Percentiles rank a stretch among this genome's conserved stretches.
These are phyloP conservation scores for Citrus sinensis DNA, from an alignment of 345 rosid species.

Conservation along the genomic window DVS_A1.0 CM039163.1:2957001-2957500, in stretches of 20 bases:
- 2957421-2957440: background rate
- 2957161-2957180: background rate
- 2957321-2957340: background rate
- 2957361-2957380: slow-evolving; percentile 48
- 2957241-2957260: background rate
- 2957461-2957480: background rate
- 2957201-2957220: background rate
- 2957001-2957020: slow-evolving; percentile 66
- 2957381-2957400: slow-evolving; percentile 6
- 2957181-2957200: background rate
- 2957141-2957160: background rate
- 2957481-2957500: background rate
- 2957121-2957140: background rate
- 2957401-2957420: background rate
- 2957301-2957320: background rate
- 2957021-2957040: slow-evolving; percentile 79
- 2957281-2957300: background rate
- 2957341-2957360: slow-evolving; percentile 39
- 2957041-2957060: slow-evolving; percentile 93
- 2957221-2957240: background rate
- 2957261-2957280: background rate
- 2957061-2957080: slow-evolving; percentile 99
- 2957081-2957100: slow-evolving; percentile 72
- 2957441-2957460: background rate
- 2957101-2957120: slow-evolving; percentile 28